Evolutionary conservation across 192 early-diverging fungal species (phyloP).

Genomic region (Rhizophagus prolifer): DNA sequence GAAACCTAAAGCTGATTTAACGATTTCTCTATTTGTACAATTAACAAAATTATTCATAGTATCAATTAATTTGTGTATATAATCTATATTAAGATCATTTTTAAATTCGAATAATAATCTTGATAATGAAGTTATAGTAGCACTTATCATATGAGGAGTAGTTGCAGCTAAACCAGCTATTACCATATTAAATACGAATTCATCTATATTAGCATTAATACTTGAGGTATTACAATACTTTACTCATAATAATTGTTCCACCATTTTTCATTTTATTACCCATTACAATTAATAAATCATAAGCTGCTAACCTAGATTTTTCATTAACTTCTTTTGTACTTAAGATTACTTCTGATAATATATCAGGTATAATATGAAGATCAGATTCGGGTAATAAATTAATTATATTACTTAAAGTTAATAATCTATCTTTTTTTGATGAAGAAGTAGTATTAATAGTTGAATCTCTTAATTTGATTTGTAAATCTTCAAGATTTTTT

Average conservation of each 20-base stretch:
- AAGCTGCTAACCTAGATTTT: constrained; percentile 78
- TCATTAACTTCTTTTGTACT: constrained; percentile 93
- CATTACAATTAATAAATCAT: constrained; percentile 85
- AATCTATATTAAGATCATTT: constrained; percentile 57
- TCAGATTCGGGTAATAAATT: constrained; percentile 61
- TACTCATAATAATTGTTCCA: constrained; percentile 46
- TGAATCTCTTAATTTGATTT: constrained; percentile 68
- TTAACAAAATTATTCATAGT: constrained; percentile 82
- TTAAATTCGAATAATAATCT: constrained; percentile 94
- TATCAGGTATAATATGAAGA: constrained; percentile 83
- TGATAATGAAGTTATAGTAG: constrained; percentile 79
- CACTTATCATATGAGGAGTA: constrained; percentile 89
- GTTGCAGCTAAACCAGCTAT: constrained; percentile 91
- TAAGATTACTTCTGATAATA: constrained; percentile 89
- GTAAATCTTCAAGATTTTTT: constrained; percentile 59
- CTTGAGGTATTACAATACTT: constrained; percentile 29
- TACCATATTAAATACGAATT: constrained; percentile 88
- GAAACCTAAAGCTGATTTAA: constrained; percentile 88
- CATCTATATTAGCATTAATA: constrained; percentile 58
- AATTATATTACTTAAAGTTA: constrained; percentile 65
- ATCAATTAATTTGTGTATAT: constrained; percentile 72
- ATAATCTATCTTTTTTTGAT: constrained; percentile 81
- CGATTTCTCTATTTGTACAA: constrained; percentile 84
- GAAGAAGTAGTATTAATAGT: constrained; percentile 62
- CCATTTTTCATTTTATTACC: constrained; percentile 85